Base-by-base conservation (phyloP, 495 filamentous ascomycete species). In the Aspergillus baeticus region DNA sequence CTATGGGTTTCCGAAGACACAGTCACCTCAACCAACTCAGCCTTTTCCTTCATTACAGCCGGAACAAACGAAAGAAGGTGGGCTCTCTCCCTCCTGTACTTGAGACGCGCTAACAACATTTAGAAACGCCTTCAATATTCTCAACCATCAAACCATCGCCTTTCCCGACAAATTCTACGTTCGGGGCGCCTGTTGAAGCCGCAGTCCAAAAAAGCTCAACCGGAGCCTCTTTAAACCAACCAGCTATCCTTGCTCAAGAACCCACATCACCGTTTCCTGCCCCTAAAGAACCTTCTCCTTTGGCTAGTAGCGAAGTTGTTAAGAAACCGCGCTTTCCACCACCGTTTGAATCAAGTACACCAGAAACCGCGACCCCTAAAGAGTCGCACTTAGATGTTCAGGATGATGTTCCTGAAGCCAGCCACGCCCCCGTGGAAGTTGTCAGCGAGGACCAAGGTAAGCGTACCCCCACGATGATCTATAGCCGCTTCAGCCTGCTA, bases 61-160 rank as follows among this genome's bases (percentile, higher is more conserved):
- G 22, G 39, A 54, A 10, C 35, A 29, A 46, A 38, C 46, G 7
- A 37, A 22, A 45, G 15, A 54, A 35, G 54, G 54, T 54, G 49
- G n/a, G 45, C n/a, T 36, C 14, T 17, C 4, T 26, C 33, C 5
- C 17, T 17, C 14, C 26, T 10, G 18, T 33, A 21, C 13, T 13
- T 33, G 22, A 8, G 2, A 23, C 11, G 17, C 13, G 18, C 41
- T 37, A 51, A 60, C 37, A 31, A 13, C 11, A 3, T 17, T 38
- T 38, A 55, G 57, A 45, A 10, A 6, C 29, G 7, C 31, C 44
- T 6, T 57, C 54, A 22, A 50, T 39, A 38, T 54, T 44, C 5
- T 51, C 33, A 3, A 31, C 38, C 3, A 2, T 29, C 10, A 35
- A 22, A n/a, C 8, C 35, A 10, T 21, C 51, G 10, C 18, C 14